Conservation (phyloP, 1,139 yeast species). For the Eremothecium gossypii region DNA sequence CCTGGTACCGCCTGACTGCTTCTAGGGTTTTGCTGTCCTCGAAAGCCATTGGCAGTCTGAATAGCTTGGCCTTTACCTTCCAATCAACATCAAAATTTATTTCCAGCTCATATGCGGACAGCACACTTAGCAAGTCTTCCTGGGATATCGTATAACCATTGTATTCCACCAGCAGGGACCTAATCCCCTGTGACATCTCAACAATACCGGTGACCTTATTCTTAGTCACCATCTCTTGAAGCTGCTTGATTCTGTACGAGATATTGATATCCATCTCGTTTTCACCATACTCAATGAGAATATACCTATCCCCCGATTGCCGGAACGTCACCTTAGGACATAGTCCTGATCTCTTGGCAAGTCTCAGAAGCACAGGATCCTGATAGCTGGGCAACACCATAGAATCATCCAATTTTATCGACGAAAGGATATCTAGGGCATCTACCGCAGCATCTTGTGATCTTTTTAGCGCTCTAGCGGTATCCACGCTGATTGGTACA, state of each 20-base stretch:
- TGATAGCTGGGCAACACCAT: slow-evolving; percentile 31
- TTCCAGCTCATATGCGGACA: slow-evolving; percentile 67
- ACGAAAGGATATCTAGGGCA: slow-evolving; percentile 21
- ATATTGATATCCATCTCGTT: slow-evolving; percentile 76
- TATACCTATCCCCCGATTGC: slow-evolving; percentile 93
- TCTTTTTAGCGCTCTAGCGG: slow-evolving; percentile 55
- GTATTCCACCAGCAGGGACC: slow-evolving; percentile 84
- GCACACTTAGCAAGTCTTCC: slow-evolving; percentile 47
- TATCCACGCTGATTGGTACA: slow-evolving; percentile 61
- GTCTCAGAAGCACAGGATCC: slow-evolving; percentile 50
- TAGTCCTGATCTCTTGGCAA: slow-evolving; percentile 37
- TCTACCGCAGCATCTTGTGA: slow-evolving; percentile 50
- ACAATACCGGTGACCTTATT: slow-evolving; percentile 68
- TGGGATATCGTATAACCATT: slow-evolving; percentile 56
- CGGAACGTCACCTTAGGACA: slow-evolving; percentile 76
- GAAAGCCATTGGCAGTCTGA: slow-evolving; percentile 90
- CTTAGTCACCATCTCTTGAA: slow-evolving; percentile 61
- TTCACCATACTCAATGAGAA: slow-evolving; percentile 88
- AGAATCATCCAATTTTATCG: slow-evolving; percentile 35
- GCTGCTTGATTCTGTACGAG: slow-evolving; percentile 74
- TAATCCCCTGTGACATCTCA: slow-evolving; percentile 95
- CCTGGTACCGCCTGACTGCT: slow-evolving; percentile 84
- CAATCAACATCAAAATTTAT: slow-evolving; percentile 67
- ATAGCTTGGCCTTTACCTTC: slow-evolving; percentile 73
- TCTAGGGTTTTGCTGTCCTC: slow-evolving; percentile 83